phyloP scores from a whole-genome alignment of 148 eudicot species.

The Vaccinium myrtillus region DNA sequence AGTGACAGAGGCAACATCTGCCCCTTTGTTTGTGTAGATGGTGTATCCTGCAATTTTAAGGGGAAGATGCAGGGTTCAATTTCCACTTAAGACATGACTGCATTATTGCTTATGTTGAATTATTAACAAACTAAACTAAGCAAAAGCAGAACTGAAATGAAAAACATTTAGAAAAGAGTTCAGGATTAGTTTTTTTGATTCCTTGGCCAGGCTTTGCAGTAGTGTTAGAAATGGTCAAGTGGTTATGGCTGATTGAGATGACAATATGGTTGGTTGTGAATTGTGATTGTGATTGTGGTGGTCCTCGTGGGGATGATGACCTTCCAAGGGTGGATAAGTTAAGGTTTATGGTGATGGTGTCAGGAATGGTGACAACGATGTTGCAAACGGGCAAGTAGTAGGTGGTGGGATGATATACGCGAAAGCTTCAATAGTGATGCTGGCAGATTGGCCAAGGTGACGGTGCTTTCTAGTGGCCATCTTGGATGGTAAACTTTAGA shows the following conservation, averaged over 20 bases:
- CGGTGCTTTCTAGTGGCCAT: not conserved
- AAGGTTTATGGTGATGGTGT: not conserved
- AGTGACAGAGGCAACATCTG: not conserved
- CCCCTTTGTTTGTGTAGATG: not conserved
- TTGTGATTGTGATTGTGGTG: not conserved
- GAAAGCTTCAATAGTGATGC: not conserved
- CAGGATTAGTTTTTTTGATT: not conserved
- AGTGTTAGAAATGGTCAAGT: not conserved
- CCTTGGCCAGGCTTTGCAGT: too few species aligned
- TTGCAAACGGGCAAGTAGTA: not conserved
- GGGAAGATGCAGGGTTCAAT: not conserved
- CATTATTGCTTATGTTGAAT: not conserved
- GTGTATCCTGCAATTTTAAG: not conserved
- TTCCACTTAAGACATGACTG: not conserved
- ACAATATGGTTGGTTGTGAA: not conserved
- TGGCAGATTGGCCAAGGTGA: slow-evolving; percentile 1
- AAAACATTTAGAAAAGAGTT: not conserved
- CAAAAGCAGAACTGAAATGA: not conserved
- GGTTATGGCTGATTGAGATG: not conserved
- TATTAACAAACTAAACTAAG: not conserved
- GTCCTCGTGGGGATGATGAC: not conserved
- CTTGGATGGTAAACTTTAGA: not conserved
- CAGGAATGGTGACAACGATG: not conserved
- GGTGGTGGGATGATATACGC: not conserved
- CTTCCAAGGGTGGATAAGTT: not conserved